These are phyloP conservation scores for Botryosphaeria dothidea DNA, from an alignment of 2,329 filamentous ascomycete species.

Conservation along the genomic window DNA sequence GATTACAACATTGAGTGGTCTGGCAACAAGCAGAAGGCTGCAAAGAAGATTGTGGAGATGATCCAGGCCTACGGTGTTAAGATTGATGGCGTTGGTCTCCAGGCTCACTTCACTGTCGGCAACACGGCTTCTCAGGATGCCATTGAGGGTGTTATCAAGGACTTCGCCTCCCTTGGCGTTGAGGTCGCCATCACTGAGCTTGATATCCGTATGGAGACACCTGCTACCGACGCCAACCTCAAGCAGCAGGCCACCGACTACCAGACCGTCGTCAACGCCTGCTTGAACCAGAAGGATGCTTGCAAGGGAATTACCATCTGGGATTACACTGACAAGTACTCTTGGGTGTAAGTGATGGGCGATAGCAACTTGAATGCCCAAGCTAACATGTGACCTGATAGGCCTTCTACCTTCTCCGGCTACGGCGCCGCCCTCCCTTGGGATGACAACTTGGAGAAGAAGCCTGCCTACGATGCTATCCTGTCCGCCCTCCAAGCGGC, in stretches of 20 bases:
- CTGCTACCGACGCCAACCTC: constrained; percentile 27
- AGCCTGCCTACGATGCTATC: constrained; percentile 34
- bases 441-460: constrained; percentile 49
- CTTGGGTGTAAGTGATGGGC: constrained; percentile 38
- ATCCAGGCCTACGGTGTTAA: constrained; percentile 34
- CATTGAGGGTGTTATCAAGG: constrained; percentile 50
- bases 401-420: constrained; percentile 41
- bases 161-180: constrained; percentile 52
- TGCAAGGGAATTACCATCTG: constrained; percentile 66
- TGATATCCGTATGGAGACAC: constrained; percentile 53
- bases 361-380: too few species aligned
- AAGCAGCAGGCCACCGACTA: constrained; percentile 27
- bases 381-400: not conserved
- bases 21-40: constrained; percentile 37
- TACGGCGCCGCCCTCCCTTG: constrained; percentile 48
- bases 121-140: constrained; percentile 33
- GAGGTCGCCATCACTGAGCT: constrained; percentile 66
- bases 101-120: constrained; percentile 54
- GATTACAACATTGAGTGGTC: constrained; percentile 49
- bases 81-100: constrained; percentile 48
- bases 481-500: constrained; percentile 18
- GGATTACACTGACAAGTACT: constrained; percentile 49
- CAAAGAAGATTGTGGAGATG: constrained; percentile 40
- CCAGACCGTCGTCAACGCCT: constrained; percentile 51
- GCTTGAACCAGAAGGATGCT: constrained; percentile 48